Evolutionary conservation across 1,139 yeast genomes (phyloP), one percentile per base, ranked within the genome.

Genomic region (Debaryomyces sp.): DNA sequence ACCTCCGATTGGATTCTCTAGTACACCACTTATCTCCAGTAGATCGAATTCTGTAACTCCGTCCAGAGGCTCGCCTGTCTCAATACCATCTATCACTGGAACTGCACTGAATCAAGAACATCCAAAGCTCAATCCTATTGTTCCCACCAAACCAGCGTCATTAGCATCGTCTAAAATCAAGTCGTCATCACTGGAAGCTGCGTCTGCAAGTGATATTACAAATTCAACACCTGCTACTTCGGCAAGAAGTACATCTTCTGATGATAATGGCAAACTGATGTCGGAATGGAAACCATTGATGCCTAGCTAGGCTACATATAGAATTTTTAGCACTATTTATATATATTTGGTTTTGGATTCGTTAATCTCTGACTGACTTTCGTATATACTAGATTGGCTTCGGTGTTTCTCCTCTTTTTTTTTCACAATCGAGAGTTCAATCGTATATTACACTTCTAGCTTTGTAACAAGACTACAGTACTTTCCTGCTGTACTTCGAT

Each of bases 281-380:
- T 70, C 79, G 18, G 81, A 81, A 39, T 81, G 86, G 86, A 76
- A 77, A 48, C 85, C 86, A 6, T 63, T 81, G 45, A 73, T 77
- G 5, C 85, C 85, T 1, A 78, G 78, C 54, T 80, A 63, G 56
- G 61, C 22, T 15, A 13, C 21, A 13, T 43, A 27, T 36, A 43
- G 41, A 43, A 27, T 15, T 32, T 32, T 24, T 27, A 34, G 26
- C 24, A 45, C 15, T 21, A 34, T 41, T 12, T 34, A 45, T 45
- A 22, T 34, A 39, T 32, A 35, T 7, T 15, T 7, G 15, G 18
- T 17, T 32, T 32, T 27, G 6, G 13, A 27, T 27, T 12, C 30
- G 30, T 27, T 27, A 27, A 27, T 27, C 30, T 27, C 30, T 27
- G n/a, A 27, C n/a, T 27, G 21, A 18, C 18, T 17, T 17, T n/a